Evolutionary conservation across 306 rosid genomes (phyloP).

Genomic region (Rubus idaeus): DNA sequence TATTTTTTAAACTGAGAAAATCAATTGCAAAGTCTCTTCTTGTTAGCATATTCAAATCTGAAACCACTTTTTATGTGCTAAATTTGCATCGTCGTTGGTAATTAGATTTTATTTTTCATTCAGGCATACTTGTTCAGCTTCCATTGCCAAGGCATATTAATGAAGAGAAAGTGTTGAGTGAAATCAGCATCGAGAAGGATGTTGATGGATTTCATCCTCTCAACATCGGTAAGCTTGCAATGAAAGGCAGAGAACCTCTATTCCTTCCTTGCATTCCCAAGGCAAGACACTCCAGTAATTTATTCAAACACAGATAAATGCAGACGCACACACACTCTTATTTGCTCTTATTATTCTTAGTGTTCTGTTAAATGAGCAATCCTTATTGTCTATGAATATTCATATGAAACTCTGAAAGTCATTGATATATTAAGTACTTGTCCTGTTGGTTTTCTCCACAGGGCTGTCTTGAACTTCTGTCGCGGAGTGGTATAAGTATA

Average conservation of each 20-base stretch:
- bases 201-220: conserved; percentile 98
- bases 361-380: not conserved
- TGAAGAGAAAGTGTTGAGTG: conserved; percentile 76
- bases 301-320: conserved; percentile 14
- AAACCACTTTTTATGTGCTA: not conserved
- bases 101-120: conserved; percentile 16
- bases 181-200: conserved; percentile 84
- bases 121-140: conserved; percentile 94
- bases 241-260: conserved; percentile 92
- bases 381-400: conserved; percentile 20
- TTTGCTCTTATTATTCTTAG: not conserved
- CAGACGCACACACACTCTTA: conserved; percentile 5
- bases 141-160: conserved; percentile 90
- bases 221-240: conserved; percentile 91
- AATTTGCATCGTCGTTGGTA: not conserved
- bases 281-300: conserved; percentile 44
- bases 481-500: conserved; percentile 66
- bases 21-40: not conserved
- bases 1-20: not conserved
- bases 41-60: not conserved
- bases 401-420: conserved; percentile 1
- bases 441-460: conserved; percentile 24
- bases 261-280: conserved; percentile 91
- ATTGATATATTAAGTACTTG: not conserved
- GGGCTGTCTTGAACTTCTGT: conserved; percentile 88